phyloP scores from a whole-genome alignment of 495 filamentous ascomycete genomes.

The Opeltia flavorubescens region DNA sequence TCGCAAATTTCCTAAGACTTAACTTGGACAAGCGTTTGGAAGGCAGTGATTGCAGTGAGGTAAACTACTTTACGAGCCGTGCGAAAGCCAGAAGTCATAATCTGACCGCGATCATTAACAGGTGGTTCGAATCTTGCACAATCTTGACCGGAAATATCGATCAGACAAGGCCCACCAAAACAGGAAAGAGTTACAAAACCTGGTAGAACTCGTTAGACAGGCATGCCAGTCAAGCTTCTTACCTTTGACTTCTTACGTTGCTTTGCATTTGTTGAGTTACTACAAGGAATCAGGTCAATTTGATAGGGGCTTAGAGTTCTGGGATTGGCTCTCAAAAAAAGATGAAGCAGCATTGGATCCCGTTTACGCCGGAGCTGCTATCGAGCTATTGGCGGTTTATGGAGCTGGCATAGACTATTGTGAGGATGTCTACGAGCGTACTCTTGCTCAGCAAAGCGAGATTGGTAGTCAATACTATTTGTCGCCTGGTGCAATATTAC shows the following conservation, averaged over 20 bases:
- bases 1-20: neutral
- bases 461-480: constrained; percentile 1
- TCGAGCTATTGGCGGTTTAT: neutral
- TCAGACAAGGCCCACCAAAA: neutral
- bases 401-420: constrained; percentile 1
- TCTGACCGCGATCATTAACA: neutral
- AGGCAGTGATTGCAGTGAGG: neutral
- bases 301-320: constrained; percentile 1
- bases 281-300: constrained; percentile 2
- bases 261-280: neutral
- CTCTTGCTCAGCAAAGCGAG: neutral
- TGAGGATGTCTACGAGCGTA: constrained; percentile 1
- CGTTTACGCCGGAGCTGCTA: neutral
- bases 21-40: neutral
- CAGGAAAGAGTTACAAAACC: neutral
- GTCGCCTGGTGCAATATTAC: neutral
- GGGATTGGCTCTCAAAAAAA: neutral
- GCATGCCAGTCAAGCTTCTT: neutral
- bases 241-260: neutral
- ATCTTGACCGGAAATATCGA: neutral
- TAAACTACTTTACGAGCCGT: neutral
- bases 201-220: neutral
- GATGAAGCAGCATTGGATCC: neutral
- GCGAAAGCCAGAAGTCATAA: neutral
- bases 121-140: constrained; percentile 1